A percentile compares a stretch with the other conserved stretches of the same genome.
Conservation (phyloP, 169 alveolate species). For the Plasmodium malariae region DNA sequence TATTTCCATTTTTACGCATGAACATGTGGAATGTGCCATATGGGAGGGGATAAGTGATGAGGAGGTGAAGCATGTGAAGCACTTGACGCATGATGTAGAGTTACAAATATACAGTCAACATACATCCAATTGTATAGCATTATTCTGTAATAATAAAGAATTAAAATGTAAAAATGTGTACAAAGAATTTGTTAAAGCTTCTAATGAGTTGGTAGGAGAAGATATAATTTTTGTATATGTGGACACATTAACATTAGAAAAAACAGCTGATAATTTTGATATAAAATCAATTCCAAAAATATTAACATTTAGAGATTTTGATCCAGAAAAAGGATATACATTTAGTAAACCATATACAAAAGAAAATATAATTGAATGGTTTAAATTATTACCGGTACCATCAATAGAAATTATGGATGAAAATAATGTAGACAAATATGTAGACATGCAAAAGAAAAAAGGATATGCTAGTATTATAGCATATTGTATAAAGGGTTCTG, state of each 20-base stretch:
- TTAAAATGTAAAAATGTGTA: conserved; percentile 49
- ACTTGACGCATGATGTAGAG: conserved; percentile 66
- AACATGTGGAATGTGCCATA: not conserved
- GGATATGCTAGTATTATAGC: conserved; percentile 76
- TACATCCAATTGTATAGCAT: conserved; percentile 50
- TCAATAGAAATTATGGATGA: conserved; percentile 58
- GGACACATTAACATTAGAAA: conserved; percentile 26
- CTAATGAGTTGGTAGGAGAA: conserved; percentile 30
- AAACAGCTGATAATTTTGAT: conserved; percentile 74
- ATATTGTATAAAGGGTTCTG: conserved; percentile 42
- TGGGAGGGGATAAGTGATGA: conserved; percentile 68
- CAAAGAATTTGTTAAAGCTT: conserved; percentile 50
- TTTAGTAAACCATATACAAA: conserved; percentile 59
- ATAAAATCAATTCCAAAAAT: conserved; percentile 44
- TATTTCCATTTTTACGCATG: conserved; percentile 6
- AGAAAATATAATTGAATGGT: conserved; percentile 66
- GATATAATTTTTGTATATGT: conserved; percentile 64
- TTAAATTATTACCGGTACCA: conserved; percentile 39
- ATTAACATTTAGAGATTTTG: conserved; percentile 55
- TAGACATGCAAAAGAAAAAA: conserved; percentile 55
- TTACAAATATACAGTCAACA: conserved; percentile 73
- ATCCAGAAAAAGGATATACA: conserved; percentile 76
- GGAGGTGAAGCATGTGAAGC: conserved; percentile 46
- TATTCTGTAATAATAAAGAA: conserved; percentile 69
- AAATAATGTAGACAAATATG: conserved; percentile 53